Percentiles rank a stretch among this genome's conserved stretches.
Evolutionary conservation across 169 alveolate species (phyloP).

Genomic region (Cryptosporidium bovis): DNA sequence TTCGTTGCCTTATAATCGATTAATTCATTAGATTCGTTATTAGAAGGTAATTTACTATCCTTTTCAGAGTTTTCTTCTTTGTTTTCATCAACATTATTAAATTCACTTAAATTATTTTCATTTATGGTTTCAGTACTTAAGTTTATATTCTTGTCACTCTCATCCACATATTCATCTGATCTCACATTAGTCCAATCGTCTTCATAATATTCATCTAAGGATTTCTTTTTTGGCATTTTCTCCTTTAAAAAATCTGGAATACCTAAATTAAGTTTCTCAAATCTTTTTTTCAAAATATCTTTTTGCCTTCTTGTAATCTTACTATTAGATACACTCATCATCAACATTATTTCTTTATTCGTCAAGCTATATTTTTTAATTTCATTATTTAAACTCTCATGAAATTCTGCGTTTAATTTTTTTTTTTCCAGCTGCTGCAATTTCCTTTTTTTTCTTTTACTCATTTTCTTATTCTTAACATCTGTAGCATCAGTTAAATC

Average conservation of each 20-base stretch:
- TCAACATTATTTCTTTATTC: constrained; percentile 58
- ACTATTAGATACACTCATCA: constrained; percentile 64
- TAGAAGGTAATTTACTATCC: neutral
- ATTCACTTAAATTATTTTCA: constrained; percentile 1
- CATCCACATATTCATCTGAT: neutral
- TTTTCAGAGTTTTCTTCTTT: constrained; percentile 15
- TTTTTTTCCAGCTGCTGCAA: constrained; percentile 55
- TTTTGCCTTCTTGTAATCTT: constrained; percentile 66
- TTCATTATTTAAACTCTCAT: constrained; percentile 70
- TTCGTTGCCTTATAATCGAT: no score
- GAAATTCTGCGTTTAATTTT: neutral
- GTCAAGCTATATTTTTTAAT: constrained; percentile 75
- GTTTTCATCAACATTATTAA: constrained; percentile 29
- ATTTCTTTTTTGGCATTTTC: neutral
- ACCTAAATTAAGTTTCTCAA: constrained; percentile 73
- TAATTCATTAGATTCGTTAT: neutral
- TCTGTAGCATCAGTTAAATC: neutral
- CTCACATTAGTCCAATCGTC: neutral
- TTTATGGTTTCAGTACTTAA: neutral
- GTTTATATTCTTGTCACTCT: neutral
- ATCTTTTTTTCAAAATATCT: constrained; percentile 50
- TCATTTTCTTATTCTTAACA: constrained; percentile 7
- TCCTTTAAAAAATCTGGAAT: constrained; percentile 76
- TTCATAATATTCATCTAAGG: neutral
- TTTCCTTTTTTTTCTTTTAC: constrained; percentile 44